These are phyloP conservation scores for Rhodotorula sp. DNA, from an alignment of 1,284 basidiomycete genomes.

Conservation along the genomic window DNA sequence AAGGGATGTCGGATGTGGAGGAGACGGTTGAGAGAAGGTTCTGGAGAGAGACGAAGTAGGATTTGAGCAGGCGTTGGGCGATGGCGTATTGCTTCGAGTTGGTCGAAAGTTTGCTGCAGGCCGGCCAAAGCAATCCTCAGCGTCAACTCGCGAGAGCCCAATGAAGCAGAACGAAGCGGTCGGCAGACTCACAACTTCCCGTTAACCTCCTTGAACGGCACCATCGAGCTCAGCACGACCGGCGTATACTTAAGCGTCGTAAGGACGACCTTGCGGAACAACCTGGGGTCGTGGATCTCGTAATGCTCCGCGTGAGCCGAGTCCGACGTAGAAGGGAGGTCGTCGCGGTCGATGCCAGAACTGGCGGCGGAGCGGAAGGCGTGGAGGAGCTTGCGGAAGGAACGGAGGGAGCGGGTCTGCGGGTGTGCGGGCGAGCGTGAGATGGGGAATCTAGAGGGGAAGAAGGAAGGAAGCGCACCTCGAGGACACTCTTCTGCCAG, in stretches of 20 bases:
- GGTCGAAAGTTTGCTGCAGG: constrained; percentile 44
- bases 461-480: constrained; percentile 56
- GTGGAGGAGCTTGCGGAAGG: constrained; percentile 77
- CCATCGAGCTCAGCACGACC: constrained; percentile 79
- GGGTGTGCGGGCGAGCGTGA: not conserved
- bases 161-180: not conserved
- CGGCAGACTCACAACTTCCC: constrained; percentile 70
- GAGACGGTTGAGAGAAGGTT: constrained; percentile 75
- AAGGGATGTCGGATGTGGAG: constrained; percentile 54
- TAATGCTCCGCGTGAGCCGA: constrained; percentile 13
- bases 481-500: constrained; percentile 89
- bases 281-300: constrained; percentile 47
- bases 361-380: constrained; percentile 85
- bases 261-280: constrained; percentile 87
- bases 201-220: constrained; percentile 77
- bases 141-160: no score
- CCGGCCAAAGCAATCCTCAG: no score
- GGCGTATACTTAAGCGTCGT: constrained; percentile 90
- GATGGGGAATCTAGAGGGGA: not conserved
- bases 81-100: constrained; percentile 54
- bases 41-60: constrained; percentile 81
- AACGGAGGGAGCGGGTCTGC: constrained; percentile 79
- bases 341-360: constrained; percentile 20
- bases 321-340: not conserved
- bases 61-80: constrained; percentile 83